A percentile compares a stretch with the other conserved stretches of the same genome.
Evolutionary conservation across 352 stramenopile genomes (phyloP).

Genomic region (Phytophthora sp.): DNA sequence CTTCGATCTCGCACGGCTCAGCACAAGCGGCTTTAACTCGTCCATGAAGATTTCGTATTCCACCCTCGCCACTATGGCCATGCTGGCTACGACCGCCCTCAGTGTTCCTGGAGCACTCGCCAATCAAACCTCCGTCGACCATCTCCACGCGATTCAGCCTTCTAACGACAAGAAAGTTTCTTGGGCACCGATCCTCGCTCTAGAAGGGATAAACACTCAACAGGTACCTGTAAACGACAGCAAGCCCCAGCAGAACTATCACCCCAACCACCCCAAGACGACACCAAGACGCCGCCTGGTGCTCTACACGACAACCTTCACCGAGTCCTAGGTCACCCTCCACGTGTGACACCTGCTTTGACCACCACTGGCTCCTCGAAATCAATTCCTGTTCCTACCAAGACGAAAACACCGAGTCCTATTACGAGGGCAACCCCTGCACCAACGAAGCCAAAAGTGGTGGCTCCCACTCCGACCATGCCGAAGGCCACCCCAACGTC

Average conservation of each 20-base stretch:
- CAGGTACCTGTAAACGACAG: background rate
- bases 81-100: slow-evolving; percentile 13
- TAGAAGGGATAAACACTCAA: slow-evolving; percentile 10
- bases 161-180: slow-evolving; percentile 1
- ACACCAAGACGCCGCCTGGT: background rate
- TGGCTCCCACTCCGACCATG: slow-evolving; percentile 6
- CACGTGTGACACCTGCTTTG: slow-evolving; percentile 10
- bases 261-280: background rate
- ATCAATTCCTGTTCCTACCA: slow-evolving; percentile 16
- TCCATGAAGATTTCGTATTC: background rate
- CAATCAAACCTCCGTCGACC: background rate
- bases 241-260: slow-evolving; percentile 8
- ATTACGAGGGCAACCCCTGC: slow-evolving; percentile 3
- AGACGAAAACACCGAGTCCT: slow-evolving; percentile 1
- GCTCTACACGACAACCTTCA: slow-evolving; percentile 1
- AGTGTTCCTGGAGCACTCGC: slow-evolving; percentile 5
- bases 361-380: slow-evolving; percentile 8
- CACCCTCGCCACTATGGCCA: slow-evolving; percentile 7
- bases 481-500: background rate
- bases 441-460: background rate
- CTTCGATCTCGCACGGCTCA: background rate
- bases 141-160: slow-evolving; percentile 9
- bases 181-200: slow-evolving; percentile 9
- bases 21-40: too few relatives aligned
- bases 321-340: slow-evolving; percentile 13